Conservation (phyloP, 2,329 filamentous ascomycete genomes). For the Alternaria arborescens region DNA sequence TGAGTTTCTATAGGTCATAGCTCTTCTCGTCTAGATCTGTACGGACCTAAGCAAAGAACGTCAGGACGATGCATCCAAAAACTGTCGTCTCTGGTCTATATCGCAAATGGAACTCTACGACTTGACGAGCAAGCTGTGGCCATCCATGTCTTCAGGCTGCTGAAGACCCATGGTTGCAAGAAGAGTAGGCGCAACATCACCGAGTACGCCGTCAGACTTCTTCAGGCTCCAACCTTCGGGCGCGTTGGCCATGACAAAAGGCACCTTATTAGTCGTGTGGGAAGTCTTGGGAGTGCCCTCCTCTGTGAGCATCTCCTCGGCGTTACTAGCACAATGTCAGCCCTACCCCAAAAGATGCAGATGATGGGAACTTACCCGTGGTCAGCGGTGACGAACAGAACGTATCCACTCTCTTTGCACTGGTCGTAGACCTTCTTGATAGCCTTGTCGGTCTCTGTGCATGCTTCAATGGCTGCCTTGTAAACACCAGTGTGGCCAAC, state of each 20-base stretch:
- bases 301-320: slow-evolving; percentile 97
- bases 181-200: slow-evolving; percentile 95
- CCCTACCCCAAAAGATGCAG: slow-evolving; percentile 3
- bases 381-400: slow-evolving; percentile 94
- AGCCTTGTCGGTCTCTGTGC: slow-evolving; percentile 87
- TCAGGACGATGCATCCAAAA: neutral
- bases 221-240: slow-evolving; percentile 87
- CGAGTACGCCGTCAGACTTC: slow-evolving; percentile 87
- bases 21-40: neutral
- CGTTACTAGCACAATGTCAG: slow-evolving; percentile 68
- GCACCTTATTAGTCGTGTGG: slow-evolving; percentile 97
- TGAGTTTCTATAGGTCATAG: slow-evolving; percentile 2
- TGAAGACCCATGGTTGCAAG: slow-evolving; percentile 89
- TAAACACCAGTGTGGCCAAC: slow-evolving; percentile 98
- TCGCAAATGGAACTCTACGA: slow-evolving; percentile 49
- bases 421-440: slow-evolving; percentile 92
- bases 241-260: slow-evolving; percentile 97
- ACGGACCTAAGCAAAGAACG: neutral
- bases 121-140: slow-evolving; percentile 83
- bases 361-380: slow-evolving; percentile 70
- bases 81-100: neutral
- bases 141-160: slow-evolving; percentile 92
- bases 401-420: slow-evolving; percentile 91
- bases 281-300: slow-evolving; percentile 97
- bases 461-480: slow-evolving; percentile 87